Evolutionary conservation across 2,329 filamentous ascomycete genomes (phyloP), one percentile per base, ranked within the genome.

Genomic region (Aspergillus sojae): DNA sequence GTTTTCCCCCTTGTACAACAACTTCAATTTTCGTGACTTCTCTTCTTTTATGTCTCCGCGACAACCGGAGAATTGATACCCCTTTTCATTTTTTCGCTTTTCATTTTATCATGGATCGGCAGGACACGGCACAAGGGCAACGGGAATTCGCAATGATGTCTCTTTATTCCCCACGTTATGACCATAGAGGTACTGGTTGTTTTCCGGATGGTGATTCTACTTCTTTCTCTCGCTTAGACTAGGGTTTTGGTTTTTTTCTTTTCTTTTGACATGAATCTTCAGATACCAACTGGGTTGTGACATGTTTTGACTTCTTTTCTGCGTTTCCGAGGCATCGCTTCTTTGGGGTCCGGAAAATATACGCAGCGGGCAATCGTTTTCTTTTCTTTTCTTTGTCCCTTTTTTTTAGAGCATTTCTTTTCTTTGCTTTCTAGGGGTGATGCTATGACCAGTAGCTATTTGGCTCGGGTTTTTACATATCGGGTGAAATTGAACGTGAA

Each of bases 101-200:
- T 65, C 43, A 57, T 60, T 71, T 62, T 62, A 60, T 65, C 60
- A 67, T 61, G 66, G 63, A 65, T 62, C 52, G 61, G 65, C 65
- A 66, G 63, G 66, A 64, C 64, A 67, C 61, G 65, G 67, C 65
- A 65, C 62, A 68, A 61, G 62, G 65, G 65, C 61, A 61, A 54
- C 61, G 62, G 62, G 62, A 61, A 62, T 67, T 62, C 61, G 57
- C 62, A 60, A 60, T 71, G 68, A 70, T 67, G 65, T 67, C 60
- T 64, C 62, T 62, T 65, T 63, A 68, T 65, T 62, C 62, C 69
- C 70, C 48, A 70, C 60, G 67, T 75, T 75, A 77, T 70, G 76
- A 78, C 72, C 71, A 78, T 78, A 78, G 76, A 78, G 74, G 74
- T 75, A 70, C 70, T 70, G 73, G 72, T 75, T 68, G 72, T 72